Base-by-base conservation (phyloP, 805 yeast genomes). In the Sugiyamaella mastotermitis region DNA sequence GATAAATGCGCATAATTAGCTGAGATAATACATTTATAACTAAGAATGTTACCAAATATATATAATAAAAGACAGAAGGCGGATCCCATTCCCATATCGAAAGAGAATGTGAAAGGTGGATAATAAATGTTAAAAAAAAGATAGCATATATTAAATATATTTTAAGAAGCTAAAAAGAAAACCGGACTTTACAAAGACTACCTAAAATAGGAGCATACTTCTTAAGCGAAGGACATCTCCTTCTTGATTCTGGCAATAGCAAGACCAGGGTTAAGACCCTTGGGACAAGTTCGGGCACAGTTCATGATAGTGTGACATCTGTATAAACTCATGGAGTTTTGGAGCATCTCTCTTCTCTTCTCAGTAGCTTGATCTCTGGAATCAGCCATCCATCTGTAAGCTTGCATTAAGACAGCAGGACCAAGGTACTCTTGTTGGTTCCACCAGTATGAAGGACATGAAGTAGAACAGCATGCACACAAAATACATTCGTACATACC, bases 371-470 rank as follows among this genome's bases (percentile, higher is more conserved):
- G 81, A 68, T 92, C 98, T 72, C 98, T 82, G 30, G 95, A 82
- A 66, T 92, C 98, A 46, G 87, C 78, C 73, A 92, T 79, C 98
- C 98, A 92, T 72, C 98, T 82, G 76, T 80, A 92, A 40, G 97
- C 97, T 74, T 92, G 98, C 96, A 92, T 84, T 64, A 92, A 76
- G 39, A 92, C 97, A 21, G 98, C 98, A 18, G 98, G 98, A 41
- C 98, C 98, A 55, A 92, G 71, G 68, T 92, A 92, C 72, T 92
- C 94, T 68, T 88, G 95, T 70, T 86, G 95, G 70, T 92, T 92
- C 98, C 98, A 92, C 98, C 98, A 92, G 76, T 92, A 92, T 3
- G 97, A 88, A 38, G 98, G 98, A 72, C 98, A 92, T 14, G 97
- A 80, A 37, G 98, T 92, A 24, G 97, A 88, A 68, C 98, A 90